phyloP scores from a whole-genome alignment of 2,329 filamentous ascomycete genomes.

The Chrysosporium queenslandicum region DNA sequence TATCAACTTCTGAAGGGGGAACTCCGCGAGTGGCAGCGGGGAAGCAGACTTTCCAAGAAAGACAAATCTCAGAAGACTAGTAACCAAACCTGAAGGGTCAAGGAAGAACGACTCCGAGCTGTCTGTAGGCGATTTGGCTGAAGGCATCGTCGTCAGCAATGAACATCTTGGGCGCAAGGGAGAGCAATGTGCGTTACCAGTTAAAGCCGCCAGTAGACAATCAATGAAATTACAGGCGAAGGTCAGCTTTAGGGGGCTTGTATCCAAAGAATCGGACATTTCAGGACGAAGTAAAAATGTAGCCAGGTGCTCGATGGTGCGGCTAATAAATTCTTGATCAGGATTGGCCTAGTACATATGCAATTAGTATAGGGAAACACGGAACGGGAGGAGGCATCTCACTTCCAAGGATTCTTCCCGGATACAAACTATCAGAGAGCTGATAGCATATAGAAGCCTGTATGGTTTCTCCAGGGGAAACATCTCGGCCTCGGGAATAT shows the following conservation, averaged over 20 bases:
- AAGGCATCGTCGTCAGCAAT: neutral
- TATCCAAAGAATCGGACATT: constrained; percentile 40
- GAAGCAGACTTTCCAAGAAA: constrained; percentile 21
- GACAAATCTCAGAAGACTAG: constrained; percentile 30
- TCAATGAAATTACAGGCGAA: constrained; percentile 49
- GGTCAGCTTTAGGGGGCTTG: constrained; percentile 39
- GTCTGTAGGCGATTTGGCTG: constrained; percentile 23
- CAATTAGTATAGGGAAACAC: neutral
- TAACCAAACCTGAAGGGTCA: constrained; percentile 30
- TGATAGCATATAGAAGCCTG: constrained; percentile 62
- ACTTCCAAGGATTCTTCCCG: constrained; percentile 36
- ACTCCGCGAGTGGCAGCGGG: constrained; percentile 15
- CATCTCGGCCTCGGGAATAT: constrained; percentile 48
- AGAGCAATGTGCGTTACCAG: constrained; percentile 34
- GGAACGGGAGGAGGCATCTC: constrained; percentile 8
- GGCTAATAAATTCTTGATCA: constrained; percentile 31
- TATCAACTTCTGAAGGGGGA: constrained; percentile 29
- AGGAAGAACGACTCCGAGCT: constrained; percentile 24
- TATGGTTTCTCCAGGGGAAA: constrained; percentile 62
- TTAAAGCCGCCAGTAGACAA: constrained; percentile 46
- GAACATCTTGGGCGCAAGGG: neutral
- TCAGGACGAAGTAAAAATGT: constrained; percentile 51
- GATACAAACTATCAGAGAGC: constrained; percentile 56
- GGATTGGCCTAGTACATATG: constrained; percentile 21
- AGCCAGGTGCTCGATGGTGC: constrained; percentile 47